Evolutionary conservation across 805 yeast species (phyloP).

Genomic region (Myxozyma neotropica): DNA sequence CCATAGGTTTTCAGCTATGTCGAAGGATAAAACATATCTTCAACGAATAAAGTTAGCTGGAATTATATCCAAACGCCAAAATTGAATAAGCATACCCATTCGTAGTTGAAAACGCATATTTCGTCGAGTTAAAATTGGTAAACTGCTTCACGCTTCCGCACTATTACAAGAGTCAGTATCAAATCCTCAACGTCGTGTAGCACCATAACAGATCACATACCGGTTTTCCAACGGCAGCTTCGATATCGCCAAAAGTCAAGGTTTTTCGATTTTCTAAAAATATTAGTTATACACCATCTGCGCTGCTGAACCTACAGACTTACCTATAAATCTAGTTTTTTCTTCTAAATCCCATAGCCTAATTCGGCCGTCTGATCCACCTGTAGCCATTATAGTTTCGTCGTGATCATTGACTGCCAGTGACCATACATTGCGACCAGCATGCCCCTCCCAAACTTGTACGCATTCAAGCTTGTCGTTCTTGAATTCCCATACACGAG

Average conservation of each 20-base stretch:
- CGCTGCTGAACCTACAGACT: not conserved
- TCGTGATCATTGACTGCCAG: slow-evolving; percentile 59
- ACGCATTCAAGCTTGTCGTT: slow-evolving; percentile 46
- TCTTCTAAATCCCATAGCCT: slow-evolving; percentile 52
- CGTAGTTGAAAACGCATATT: slow-evolving; percentile 38
- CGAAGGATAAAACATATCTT: slow-evolving; percentile 16
- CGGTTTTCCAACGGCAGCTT: not conserved
- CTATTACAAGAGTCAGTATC: not conserved
- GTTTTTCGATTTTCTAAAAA: slow-evolving; percentile 3
- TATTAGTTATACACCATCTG: not conserved
- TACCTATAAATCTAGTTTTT: slow-evolving; percentile 9
- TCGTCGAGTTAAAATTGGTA: not conserved
- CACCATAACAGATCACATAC: not conserved
- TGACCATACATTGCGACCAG: slow-evolving; percentile 84
- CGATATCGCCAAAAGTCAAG: slow-evolving; percentile 37
- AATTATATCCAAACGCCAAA: not conserved
- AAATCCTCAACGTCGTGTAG: not conserved
- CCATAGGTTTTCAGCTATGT: slow-evolving; percentile 36
- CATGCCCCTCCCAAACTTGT: slow-evolving; percentile 66
- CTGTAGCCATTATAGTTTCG: slow-evolving; percentile 63
- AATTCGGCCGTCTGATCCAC: slow-evolving; percentile 92
- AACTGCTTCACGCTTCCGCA: slow-evolving; percentile 25
- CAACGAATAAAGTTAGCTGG: not conserved
- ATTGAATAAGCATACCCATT: slow-evolving; percentile 31
- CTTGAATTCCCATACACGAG: slow-evolving; percentile 69